These are phyloP conservation scores for Fusarium nygamai DNA, from an alignment of 2,329 filamentous ascomycete genomes.

Conservation along the genomic window DNA sequence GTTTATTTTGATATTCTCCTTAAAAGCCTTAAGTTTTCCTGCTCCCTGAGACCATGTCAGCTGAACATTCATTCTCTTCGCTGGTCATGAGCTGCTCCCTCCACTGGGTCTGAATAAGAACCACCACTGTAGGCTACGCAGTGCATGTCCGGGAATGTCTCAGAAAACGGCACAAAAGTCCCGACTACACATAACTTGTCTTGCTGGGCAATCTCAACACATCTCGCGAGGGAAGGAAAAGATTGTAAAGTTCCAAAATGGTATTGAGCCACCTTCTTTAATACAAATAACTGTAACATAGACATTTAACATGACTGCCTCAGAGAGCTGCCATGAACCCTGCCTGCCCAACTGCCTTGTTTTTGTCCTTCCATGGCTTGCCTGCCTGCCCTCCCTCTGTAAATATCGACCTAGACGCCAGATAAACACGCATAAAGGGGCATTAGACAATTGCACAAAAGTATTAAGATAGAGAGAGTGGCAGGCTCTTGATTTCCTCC, in stretches of 20 bases:
- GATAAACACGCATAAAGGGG: conserved; percentile 45
- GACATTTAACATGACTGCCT: conserved; percentile 32
- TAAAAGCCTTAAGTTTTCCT: background rate
- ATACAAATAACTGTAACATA: conserved; percentile 29
- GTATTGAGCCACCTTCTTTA: conserved; percentile 30
- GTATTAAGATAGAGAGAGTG: conserved; percentile 41
- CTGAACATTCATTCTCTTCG: background rate
- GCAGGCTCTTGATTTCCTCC: conserved; percentile 31
- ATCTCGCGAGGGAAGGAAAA: background rate
- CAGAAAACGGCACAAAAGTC: background rate
- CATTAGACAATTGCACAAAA: conserved; percentile 42
- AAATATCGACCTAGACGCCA: conserved; percentile 43
- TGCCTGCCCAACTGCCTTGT: conserved; percentile 34
- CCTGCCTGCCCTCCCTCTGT: conserved; percentile 40
- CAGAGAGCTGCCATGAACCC: conserved; percentile 36
- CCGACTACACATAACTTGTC: background rate
- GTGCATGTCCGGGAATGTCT: background rate
- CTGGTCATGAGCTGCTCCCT: background rate
- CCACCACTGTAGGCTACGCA: background rate
- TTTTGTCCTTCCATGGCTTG: conserved; percentile 36
- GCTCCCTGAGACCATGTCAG: background rate
- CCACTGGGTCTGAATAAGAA: background rate
- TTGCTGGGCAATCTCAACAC: background rate
- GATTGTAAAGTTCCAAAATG: conserved; percentile 11
- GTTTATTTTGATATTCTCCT: background rate